A percentile compares a stretch with the other conserved stretches of the same genome.
These are phyloP conservation scores for Globisporangium cederbergense DNA, from an alignment of 352 stramenopile genomes.

Conservation along the genomic window DNA sequence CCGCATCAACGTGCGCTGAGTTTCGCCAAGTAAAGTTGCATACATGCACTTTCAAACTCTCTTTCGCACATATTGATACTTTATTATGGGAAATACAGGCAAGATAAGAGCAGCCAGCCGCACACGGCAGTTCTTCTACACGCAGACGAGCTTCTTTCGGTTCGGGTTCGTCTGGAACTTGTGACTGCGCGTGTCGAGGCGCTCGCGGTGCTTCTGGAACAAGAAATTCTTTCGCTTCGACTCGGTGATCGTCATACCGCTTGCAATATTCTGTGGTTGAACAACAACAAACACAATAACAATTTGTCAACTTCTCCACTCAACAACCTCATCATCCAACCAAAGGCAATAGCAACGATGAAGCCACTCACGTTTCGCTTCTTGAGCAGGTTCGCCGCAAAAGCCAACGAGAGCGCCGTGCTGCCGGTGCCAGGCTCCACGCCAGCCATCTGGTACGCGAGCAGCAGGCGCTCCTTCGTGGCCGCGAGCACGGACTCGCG, in stretches of 20 bases:
- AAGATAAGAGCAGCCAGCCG: conserved; percentile 1
- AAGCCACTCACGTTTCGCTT: conserved; percentile 58
- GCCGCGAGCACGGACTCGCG: conserved; percentile 72
- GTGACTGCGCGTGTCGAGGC: conserved; percentile 77
- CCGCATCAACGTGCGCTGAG: too few relatives aligned
- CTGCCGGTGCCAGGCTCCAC: conserved; percentile 55
- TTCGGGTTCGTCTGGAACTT: conserved; percentile 86
- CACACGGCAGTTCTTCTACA: conserved; percentile 41
- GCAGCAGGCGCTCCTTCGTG: conserved; percentile 74
- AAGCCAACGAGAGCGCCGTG: conserved; percentile 70
- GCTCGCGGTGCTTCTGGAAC: conserved; percentile 78
- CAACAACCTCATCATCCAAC: neutral
- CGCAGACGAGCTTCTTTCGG: conserved; percentile 65
- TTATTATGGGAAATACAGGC: conserved; percentile 10
- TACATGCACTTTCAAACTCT: neutral
- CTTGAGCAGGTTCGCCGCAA: conserved; percentile 77
- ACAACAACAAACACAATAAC: conserved; percentile 4
- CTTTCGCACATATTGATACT: conserved; percentile 16
- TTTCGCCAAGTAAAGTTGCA: too few relatives aligned
- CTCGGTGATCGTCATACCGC: conserved; percentile 70
- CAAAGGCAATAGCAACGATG: neutral
- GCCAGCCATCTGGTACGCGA: conserved; percentile 70
- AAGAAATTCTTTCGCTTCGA: conserved; percentile 63
- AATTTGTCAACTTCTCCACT: neutral
- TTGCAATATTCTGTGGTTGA: conserved; percentile 59